Conservation (phyloP, 2,329 filamentous ascomycete genomes). For the Rhytidhysteron rufulum region DNA sequence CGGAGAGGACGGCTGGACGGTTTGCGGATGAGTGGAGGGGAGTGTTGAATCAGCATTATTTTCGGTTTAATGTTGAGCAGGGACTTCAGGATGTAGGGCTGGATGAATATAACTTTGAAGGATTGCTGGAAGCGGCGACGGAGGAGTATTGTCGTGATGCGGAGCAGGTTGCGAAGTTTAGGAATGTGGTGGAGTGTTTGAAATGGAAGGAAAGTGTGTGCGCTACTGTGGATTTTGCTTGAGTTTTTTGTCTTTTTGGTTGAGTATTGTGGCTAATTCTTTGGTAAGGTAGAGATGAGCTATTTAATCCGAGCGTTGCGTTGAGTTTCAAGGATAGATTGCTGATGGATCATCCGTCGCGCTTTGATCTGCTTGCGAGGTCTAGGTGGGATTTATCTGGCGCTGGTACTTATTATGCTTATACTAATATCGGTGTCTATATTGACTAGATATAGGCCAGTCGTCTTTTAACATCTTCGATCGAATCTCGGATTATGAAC, state of each 20-base stretch:
- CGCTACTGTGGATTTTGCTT: no score
- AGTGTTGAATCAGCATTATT: neutral
- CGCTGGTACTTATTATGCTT: neutral
- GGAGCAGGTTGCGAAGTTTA: neutral
- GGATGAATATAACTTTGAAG: slow-evolving; percentile 1
- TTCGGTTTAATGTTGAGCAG: slow-evolving; percentile 4
- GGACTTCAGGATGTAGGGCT: slow-evolving; percentile 3
- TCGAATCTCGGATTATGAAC: neutral
- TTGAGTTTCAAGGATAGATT: no score
- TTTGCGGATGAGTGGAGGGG: neutral
- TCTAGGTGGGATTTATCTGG: neutral
- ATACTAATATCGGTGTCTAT: no score
- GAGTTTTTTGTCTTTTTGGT: no score
- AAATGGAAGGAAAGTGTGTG: neutral
- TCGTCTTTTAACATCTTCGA: slow-evolving; percentile 1
- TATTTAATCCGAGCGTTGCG: no score
- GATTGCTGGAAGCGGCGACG: neutral
- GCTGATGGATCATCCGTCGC: neutral
- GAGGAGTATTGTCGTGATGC: neutral
- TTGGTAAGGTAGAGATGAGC: no score
- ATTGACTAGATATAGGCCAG: no score
- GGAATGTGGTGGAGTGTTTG: neutral
- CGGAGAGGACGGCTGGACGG: slow-evolving; percentile 1
- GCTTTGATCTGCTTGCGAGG: neutral
- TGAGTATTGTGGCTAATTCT: no score